Evolutionary conservation across 2,329 filamentous ascomycete genomes (phyloP).

Genomic region (Triangularia setosa): DNA sequence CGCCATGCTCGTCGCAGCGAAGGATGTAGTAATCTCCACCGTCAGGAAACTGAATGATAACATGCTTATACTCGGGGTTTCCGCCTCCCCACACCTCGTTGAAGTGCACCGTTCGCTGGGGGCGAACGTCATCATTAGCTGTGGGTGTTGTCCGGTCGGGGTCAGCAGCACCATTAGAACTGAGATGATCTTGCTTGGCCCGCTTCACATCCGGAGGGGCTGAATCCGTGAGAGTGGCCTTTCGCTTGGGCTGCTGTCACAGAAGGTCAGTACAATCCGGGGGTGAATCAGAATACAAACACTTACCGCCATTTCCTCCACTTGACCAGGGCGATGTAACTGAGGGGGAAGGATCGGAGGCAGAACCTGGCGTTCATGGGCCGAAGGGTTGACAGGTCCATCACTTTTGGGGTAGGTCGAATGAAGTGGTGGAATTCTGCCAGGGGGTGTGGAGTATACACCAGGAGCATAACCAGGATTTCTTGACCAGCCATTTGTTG

Average conservation of each 20-base stretch:
- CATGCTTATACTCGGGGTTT: slow-evolving; percentile 32
- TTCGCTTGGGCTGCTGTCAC: slow-evolving; percentile 2
- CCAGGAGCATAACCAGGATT: neutral
- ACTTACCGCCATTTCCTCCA: neutral
- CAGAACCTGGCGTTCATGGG: neutral
- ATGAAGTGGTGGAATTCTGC: neutral
- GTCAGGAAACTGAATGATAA: slow-evolving; percentile 31
- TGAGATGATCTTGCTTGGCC: neutral
- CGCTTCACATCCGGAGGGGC: neutral
- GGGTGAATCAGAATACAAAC: neutral
- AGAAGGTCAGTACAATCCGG: neutral
- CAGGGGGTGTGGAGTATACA: neutral
- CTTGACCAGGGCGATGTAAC: neutral
- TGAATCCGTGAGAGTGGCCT: neutral
- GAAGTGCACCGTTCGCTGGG: slow-evolving; percentile 30
- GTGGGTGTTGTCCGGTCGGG: neutral
- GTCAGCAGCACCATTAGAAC: neutral
- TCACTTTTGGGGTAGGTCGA: neutral
- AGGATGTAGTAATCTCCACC: slow-evolving; percentile 35
- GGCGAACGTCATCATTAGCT: neutral
- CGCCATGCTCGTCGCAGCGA: slow-evolving; percentile 36
- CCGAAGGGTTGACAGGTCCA: neutral
- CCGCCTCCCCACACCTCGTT: slow-evolving; percentile 35
- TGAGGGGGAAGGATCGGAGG: neutral
- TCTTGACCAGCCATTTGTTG: neutral